These are phyloP conservation scores for Solanum chaucha DNA, from an alignment of 257 asterid species.

Conservation along the genomic window DNA sequence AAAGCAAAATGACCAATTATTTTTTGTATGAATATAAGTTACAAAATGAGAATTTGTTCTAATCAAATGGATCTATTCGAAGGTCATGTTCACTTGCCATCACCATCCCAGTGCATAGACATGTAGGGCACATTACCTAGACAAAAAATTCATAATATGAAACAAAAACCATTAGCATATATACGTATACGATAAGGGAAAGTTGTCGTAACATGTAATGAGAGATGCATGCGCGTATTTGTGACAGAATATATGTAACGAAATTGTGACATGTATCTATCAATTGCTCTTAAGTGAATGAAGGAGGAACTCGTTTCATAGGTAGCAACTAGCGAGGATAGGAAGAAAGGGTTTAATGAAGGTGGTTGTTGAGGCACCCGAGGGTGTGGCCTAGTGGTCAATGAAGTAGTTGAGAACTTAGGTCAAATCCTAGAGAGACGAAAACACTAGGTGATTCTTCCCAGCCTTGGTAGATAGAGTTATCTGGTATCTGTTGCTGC, in stretches of 20 bases:
- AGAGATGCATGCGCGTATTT: neutral
- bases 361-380: neutral
- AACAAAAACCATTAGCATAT: neutral
- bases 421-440: no score
- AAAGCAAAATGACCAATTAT: neutral
- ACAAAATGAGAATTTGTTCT: conserved; percentile 3
- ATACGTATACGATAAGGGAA: neutral
- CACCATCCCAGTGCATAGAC: conserved; percentile 92
- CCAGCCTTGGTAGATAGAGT: no score
- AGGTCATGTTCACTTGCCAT: conserved; percentile 98
- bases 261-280: neutral
- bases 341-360: neutral
- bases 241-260: neutral
- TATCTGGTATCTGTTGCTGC: accelerated
- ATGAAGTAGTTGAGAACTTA: no score
- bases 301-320: neutral
- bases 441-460: no score
- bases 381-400: no score
- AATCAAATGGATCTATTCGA: conserved; percentile 79
- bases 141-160: neutral
- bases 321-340: neutral
- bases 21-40: neutral
- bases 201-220: neutral
- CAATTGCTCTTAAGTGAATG: no score
- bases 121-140: conserved; percentile 92